phyloP scores from a whole-genome alignment of 2,329 filamentous ascomycete species.

The Xylaria sp. region DNA sequence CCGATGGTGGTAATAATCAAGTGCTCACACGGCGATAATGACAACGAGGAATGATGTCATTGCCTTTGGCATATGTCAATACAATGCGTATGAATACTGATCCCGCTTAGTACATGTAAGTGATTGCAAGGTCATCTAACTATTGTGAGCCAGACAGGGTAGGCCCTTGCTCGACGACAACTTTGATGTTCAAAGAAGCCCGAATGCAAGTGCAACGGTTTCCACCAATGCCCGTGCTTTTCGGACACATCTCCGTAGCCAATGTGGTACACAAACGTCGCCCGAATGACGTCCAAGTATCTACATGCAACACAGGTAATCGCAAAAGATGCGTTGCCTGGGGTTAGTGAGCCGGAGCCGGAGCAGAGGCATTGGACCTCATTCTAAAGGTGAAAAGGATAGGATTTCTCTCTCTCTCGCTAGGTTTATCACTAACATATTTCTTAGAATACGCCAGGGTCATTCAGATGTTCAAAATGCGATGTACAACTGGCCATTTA shows the following conservation, averaged over 20 bases:
- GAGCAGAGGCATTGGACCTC: background rate
- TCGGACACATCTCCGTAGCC: conserved; percentile 11
- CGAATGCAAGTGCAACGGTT: conserved; percentile 24
- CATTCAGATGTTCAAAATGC: background rate
- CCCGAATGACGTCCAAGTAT: background rate
- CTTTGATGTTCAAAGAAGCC: conserved; percentile 15
- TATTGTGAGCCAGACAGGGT: conserved; percentile 16
- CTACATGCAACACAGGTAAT: background rate
- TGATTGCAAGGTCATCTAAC: conserved; percentile 6
- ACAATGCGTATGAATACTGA: background rate
- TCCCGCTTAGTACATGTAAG: no score
- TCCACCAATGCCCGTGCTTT: conserved; percentile 8
- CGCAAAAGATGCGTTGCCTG: background rate
- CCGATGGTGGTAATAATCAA: background rate
- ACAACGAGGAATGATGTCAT: background rate
- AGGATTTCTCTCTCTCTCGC: background rate
- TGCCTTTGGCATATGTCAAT: background rate
- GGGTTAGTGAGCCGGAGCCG: background rate
- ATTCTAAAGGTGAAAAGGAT: no score
- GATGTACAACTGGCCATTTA: background rate
- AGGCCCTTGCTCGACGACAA: conserved; percentile 18
- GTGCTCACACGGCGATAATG: no score
- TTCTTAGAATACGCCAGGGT: background rate
- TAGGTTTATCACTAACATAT: background rate
- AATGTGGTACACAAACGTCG: no score